Conservation (phyloP, 163 green algal species). For the Coccomyxa subellipsoidea region DNA sequence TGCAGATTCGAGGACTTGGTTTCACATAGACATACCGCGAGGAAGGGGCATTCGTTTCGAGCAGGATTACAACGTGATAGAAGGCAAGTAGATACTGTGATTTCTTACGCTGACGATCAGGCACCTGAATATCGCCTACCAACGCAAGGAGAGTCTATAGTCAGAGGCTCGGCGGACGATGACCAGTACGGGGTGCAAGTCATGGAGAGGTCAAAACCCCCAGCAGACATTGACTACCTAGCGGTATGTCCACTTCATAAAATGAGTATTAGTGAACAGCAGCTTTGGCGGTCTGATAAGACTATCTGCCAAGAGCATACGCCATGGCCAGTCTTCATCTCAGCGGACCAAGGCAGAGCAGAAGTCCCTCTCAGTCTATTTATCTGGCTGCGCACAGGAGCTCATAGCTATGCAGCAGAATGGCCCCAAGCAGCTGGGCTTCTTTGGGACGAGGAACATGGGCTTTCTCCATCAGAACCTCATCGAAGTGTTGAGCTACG, state of each 20-base stretch:
- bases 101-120: background rate
- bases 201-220: background rate
- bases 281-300: background rate
- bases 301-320: background rate
- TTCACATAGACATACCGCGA: background rate
- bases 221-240: slow-evolving; percentile 8
- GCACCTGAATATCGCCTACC: background rate
- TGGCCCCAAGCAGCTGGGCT: slow-evolving; percentile 87
- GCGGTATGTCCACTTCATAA: background rate
- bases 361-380: too few species aligned
- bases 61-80: background rate
- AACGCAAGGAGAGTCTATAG: slow-evolving; percentile 10
- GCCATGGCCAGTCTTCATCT: too few species aligned
- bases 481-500: slow-evolving; percentile 95
- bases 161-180: background rate
- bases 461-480: slow-evolving; percentile 95
- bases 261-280: background rate
- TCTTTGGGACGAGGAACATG: slow-evolving; percentile 99
- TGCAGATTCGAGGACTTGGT: background rate
- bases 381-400: slow-evolving; percentile 63
- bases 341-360: too few species aligned
- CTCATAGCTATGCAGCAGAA: slow-evolving; percentile 92
- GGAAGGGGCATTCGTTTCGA: background rate
- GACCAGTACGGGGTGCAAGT: background rate
- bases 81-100: background rate